Evolutionary conservation across 805 yeast genomes (phyloP), one percentile per base, ranked within the genome.

Genomic region (Kodamaea neixiangensis): DNA sequence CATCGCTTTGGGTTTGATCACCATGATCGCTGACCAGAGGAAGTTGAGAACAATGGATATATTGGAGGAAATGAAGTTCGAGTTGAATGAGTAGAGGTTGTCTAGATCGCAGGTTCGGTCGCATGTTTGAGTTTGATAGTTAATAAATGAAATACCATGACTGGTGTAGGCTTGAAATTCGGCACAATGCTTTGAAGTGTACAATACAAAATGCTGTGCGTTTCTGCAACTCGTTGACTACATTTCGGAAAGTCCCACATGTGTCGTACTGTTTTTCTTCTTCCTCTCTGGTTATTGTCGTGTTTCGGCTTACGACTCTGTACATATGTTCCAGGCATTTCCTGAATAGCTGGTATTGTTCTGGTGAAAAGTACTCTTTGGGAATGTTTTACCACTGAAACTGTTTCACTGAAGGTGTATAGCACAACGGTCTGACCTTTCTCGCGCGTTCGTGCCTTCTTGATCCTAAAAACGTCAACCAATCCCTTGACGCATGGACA

Each of bases 1-100:
- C 59, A 72, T 76, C 1, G 87, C 89, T 0, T 59, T 83, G 48
- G 75, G 78, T 5, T 61, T 86, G 53, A 77, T 83, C 9, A 77
- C 79, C 38, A 63, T 83, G 71, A 82, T 86, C 29, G 86, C 89
- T 0, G 82, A 80, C 47, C 86, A 82, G 52, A 72, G 81, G 52
- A 68, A 74, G 20, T 66, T 78, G 21, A 69, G 76, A 42, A 60
- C 80, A 4, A 64, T 68, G 10, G 82, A 77, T 34, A 75, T 84
- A 11, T 25, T 46, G 13, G 44, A 46, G 39, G 44, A 46, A 14
- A 46, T 46, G 44, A 38, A 46, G 39, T n/a, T 25, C 15, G 46
- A 44, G 17, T 17, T 31, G 46, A 34, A 44, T 33, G 39, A 44
- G 11, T 44, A 25, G 31, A 13, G 31, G 11, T 25, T 9, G 11